These are phyloP conservation scores for Blastobotrys malaysiensis DNA, from an alignment of 1,139 yeast genomes.

Conservation along the genomic window DNA sequence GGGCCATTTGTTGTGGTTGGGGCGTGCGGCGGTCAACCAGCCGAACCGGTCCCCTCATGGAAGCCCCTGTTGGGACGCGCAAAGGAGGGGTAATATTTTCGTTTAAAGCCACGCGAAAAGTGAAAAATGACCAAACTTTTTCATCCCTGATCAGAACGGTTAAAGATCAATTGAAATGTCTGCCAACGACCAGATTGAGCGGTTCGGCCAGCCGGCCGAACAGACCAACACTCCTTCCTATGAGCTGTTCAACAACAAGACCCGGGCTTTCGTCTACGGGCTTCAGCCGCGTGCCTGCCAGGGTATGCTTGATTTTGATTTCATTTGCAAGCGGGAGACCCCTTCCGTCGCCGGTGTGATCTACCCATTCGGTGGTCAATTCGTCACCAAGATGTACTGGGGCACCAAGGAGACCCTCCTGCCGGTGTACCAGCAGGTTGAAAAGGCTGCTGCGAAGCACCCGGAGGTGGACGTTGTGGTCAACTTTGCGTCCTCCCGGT, in stretches of 20 bases:
- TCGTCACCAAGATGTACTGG: constrained; percentile 45
- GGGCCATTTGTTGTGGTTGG: constrained; percentile 13
- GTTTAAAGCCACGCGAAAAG: background rate
- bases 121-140: background rate
- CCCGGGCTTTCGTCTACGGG: constrained; percentile 42
- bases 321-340: constrained; percentile 41
- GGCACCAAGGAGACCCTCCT: constrained; percentile 44
- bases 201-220: constrained; percentile 24
- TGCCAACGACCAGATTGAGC: constrained; percentile 28
- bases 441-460: constrained; percentile 40
- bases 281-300: constrained; percentile 45
- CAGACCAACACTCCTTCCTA: constrained; percentile 21
- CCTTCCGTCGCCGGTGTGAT: constrained; percentile 47
- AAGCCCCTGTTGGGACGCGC: background rate
- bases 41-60: background rate
- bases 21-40: background rate
- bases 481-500: constrained; percentile 44
- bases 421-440: constrained; percentile 42
- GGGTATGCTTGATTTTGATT: constrained; percentile 46
- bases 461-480: constrained; percentile 46
- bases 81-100: background rate
- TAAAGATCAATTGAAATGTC: constrained; percentile 16
- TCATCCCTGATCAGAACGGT: background rate
- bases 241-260: constrained; percentile 39
- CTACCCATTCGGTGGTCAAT: constrained; percentile 45